Percentiles rank a stretch among this genome's conserved stretches.
These are phyloP conservation scores for Bertia moriformis DNA, from an alignment of 2,329 filamentous ascomycete species.

Conservation along the genomic window DNA sequence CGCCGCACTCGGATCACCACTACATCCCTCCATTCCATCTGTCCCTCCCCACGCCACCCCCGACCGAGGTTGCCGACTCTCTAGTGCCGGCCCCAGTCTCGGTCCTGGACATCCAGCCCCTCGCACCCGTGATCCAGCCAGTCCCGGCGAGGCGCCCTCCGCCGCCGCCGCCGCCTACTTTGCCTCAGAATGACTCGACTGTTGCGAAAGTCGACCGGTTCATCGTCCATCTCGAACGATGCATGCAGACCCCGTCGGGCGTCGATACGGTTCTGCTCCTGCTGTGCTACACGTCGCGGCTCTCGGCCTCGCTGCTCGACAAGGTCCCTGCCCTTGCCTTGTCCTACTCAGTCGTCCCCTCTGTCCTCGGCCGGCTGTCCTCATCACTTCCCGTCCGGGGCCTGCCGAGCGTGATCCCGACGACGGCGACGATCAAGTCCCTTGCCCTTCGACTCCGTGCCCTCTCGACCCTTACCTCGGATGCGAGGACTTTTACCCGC, in stretches of 20 bases:
- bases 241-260: constrained; percentile 53
- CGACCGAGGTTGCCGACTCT: no score
- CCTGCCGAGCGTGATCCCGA: no score
- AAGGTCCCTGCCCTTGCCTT: constrained; percentile 34
- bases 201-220: constrained; percentile 42
- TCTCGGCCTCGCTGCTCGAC: constrained; percentile 34
- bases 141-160: no score
- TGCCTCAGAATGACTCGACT: no score
- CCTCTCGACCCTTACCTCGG: constrained; percentile 51
- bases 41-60: no score
- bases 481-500: constrained; percentile 58
- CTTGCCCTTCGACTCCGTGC: constrained; percentile 32
- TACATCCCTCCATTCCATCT: no score
- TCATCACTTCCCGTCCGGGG: no score
- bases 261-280: constrained; percentile 58
- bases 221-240: constrained; percentile 40
- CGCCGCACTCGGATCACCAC: no score
- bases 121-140: no score
- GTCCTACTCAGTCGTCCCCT: constrained; percentile 25
- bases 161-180: no score
- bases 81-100: no score
- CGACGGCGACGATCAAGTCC: constrained; percentile 23
- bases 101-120: no score
- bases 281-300: constrained; percentile 50
- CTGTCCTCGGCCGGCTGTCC: constrained; percentile 22